Conservation (phyloP, 305 asterid genomes). For the Fraxinus floribunda region DNA sequence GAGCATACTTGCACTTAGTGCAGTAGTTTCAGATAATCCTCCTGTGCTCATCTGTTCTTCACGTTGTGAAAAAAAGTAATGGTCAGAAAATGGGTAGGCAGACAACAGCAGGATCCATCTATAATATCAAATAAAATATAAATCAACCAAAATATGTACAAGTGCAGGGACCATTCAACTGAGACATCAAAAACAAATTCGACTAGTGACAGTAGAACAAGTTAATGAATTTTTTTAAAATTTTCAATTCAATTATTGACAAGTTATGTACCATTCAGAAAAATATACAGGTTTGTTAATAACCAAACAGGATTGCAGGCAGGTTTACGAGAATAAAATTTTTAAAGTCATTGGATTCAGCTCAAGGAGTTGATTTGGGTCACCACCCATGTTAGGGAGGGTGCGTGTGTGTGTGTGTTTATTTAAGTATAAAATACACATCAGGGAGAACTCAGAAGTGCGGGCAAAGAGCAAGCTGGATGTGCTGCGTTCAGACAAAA, state of each 20-base stretch:
- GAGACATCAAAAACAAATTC: neutral
- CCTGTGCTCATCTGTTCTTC: slow-evolving; percentile 46
- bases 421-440: neutral
- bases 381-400: neutral
- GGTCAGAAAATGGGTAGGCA: slow-evolving; percentile 12
- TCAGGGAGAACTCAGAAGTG: neutral
- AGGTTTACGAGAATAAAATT: neutral
- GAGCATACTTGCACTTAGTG: slow-evolving; percentile 63
- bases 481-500: neutral
- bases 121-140: slow-evolving; percentile 13
- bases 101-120: neutral
- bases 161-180: neutral
- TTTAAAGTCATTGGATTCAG: neutral
- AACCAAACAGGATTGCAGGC: neutral
- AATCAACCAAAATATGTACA: neutral
- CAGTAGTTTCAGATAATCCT: slow-evolving; percentile 47
- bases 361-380: neutral
- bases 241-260: neutral
- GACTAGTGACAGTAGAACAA: neutral
- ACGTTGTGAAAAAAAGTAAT: slow-evolving; percentile 24
- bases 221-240: neutral
- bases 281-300: neutral
- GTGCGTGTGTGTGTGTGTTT: neutral
- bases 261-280: neutral
- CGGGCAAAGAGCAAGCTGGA: neutral